Evolutionary conservation across 768 basidiomycete species (phyloP).

Genomic region (Macrolepiota dolichaula): DNA sequence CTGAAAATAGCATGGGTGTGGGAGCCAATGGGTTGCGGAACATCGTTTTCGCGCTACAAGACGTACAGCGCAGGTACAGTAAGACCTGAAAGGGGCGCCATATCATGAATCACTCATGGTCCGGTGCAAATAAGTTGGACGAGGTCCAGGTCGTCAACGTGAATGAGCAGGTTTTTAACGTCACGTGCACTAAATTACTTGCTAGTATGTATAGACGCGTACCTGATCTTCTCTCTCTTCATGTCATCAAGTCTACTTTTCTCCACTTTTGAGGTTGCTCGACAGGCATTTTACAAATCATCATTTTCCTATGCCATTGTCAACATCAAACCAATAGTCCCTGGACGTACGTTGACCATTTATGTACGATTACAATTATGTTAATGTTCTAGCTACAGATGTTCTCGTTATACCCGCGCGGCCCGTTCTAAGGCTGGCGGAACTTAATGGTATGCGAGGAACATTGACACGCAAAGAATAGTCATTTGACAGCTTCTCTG

Average conservation of each 20-base stretch:
- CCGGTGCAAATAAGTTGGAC: background rate
- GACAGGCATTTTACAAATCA: conserved; percentile 71
- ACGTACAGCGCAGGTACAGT: background rate
- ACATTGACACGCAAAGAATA: background rate
- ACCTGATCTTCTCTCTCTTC: too few species aligned
- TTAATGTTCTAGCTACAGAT: conserved; percentile 32
- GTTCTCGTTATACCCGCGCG: conserved; percentile 60
- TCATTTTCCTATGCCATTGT: conserved; percentile 81
- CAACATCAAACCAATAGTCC: conserved; percentile 91
- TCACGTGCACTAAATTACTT: too few species aligned
- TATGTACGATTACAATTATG: background rate
- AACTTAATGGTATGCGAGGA: conserved; percentile 41
- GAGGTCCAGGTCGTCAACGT: background rate
- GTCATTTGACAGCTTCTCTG: conserved; percentile 6
- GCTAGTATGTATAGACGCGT: too few species aligned
- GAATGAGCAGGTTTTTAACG: too few species aligned
- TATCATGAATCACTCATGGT: background rate
- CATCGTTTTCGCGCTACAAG: background rate
- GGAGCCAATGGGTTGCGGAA: background rate
- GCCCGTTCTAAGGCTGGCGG: conserved; percentile 51
- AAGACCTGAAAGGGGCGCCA: background rate
- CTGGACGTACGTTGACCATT: conserved; percentile 70
- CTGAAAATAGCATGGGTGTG: background rate
- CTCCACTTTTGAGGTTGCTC: conserved; percentile 76
- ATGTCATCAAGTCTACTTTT: conserved; percentile 50